Conservation (phyloP, 1,284 basidiomycete genomes). For the Naganishia sp. region DNA sequence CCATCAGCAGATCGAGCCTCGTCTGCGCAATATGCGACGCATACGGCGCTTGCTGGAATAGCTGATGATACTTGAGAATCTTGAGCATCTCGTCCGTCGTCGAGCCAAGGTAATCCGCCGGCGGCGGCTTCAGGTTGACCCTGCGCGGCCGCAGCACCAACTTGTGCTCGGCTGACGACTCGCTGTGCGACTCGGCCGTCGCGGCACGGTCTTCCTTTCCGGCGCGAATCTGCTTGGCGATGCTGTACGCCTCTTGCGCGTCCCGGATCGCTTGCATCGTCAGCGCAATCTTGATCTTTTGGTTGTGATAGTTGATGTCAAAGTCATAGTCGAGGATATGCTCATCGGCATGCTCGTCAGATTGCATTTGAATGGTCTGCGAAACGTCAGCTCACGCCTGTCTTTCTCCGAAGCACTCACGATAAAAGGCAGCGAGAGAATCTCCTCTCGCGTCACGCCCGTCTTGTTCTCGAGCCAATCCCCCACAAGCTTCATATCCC, state of each 20-base stretch:
- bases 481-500: conserved; percentile 19
- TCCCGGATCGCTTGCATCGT: conserved; percentile 28
- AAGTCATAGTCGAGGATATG: conserved; percentile 32
- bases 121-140: conserved; percentile 20
- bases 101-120: conserved; percentile 21
- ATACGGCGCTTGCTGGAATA: conserved; percentile 20
- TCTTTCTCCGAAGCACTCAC: neutral
- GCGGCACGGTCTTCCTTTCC: conserved; percentile 19
- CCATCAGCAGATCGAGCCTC: conserved; percentile 21
- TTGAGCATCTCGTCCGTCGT: conserved; percentile 24
- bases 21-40: conserved; percentile 27
- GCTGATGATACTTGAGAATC: conserved; percentile 25
- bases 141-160: conserved; percentile 14
- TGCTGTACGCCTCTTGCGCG: conserved; percentile 26
- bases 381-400: neutral
- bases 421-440: conserved; percentile 14
- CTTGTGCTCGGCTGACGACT: neutral
- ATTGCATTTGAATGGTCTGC: conserved; percentile 32
- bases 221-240: conserved; percentile 23
- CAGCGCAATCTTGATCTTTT: conserved; percentile 27
- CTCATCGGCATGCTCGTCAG: conserved; percentile 17
- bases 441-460: conserved; percentile 17
- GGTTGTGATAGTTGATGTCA: conserved; percentile 29
- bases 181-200: conserved; percentile 4
- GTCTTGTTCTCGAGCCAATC: conserved; percentile 17